These are phyloP conservation scores for Thraustochytrium aureum DNA, from an alignment of 352 stramenopile species.

Conservation along the genomic window DNA sequence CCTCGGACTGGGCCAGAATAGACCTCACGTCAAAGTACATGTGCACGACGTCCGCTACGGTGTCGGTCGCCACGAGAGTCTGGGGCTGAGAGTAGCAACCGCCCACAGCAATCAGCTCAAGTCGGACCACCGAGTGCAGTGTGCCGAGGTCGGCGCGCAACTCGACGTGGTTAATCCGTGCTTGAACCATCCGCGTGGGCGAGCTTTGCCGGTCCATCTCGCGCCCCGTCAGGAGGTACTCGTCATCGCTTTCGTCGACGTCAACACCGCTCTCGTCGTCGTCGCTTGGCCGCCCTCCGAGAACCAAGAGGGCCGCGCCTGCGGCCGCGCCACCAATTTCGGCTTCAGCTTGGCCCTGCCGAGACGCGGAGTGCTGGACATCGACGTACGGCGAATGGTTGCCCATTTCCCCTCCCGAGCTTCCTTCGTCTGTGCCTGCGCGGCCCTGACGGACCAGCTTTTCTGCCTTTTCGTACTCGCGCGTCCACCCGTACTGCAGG, in stretches of 20 bases:
- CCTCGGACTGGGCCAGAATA: slow-evolving; percentile 17
- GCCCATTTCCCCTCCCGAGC: not conserved
- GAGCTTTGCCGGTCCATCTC: not conserved
- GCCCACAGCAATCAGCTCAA: not conserved
- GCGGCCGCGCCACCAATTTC: not conserved
- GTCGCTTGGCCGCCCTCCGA: not conserved
- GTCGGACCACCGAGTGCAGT: not conserved
- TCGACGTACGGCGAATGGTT: too few relatives aligned
- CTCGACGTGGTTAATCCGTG: not conserved
- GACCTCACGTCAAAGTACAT: slow-evolving; percentile 19
- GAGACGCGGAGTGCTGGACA: not conserved
- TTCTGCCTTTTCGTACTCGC: slow-evolving; percentile 28
- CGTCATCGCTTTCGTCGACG: slow-evolving; percentile 27
- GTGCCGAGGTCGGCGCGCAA: slow-evolving; percentile 1
- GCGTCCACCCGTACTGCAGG: slow-evolving; percentile 29
- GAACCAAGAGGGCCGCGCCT: not conserved
- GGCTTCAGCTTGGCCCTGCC: not conserved
- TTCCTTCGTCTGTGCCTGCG: not conserved
- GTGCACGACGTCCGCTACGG: slow-evolving; percentile 15
- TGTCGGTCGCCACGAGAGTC: not conserved
- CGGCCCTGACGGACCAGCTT: not conserved
- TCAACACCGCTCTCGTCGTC: not conserved
- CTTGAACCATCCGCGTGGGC: slow-evolving; percentile 41
- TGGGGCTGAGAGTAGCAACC: slow-evolving; percentile 43
- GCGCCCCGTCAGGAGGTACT: slow-evolving; percentile 5